Evolutionary conservation across 2,329 filamentous ascomycete species (phyloP).

Genomic region (Monosporascus sp.): DNA sequence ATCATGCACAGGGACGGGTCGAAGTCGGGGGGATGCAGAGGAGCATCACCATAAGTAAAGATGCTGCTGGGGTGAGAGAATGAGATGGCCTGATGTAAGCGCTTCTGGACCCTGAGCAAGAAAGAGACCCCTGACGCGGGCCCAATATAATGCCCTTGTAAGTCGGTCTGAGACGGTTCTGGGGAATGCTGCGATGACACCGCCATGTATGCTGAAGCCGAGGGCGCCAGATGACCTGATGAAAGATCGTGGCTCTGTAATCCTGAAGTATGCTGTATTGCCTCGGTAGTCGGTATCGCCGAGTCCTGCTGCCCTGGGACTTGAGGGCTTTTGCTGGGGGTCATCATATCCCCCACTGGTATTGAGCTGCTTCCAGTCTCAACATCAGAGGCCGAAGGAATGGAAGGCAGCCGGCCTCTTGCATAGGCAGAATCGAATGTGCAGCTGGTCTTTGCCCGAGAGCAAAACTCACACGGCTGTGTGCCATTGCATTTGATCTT

Average conservation of each 20-base stretch:
- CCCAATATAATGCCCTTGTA: conserved; percentile 41
- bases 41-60: conserved; percentile 45
- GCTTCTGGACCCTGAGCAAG: conserved; percentile 42
- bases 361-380: background rate
- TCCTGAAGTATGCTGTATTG: no score
- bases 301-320: no score
- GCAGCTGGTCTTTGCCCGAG: conserved; percentile 28
- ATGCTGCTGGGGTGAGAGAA: conserved; percentile 36
- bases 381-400: conserved; percentile 19
- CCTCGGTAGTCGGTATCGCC: no score
- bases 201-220: no score
- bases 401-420: conserved; percentile 36
- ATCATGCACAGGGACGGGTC: conserved; percentile 38
- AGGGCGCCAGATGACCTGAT: no score
- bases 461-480: conserved; percentile 32
- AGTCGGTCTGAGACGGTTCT: conserved; percentile 39
- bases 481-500: conserved; percentile 36
- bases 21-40: conserved; percentile 32
- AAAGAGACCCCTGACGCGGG: conserved; percentile 43
- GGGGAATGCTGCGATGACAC: conserved; percentile 33
- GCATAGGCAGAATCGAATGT: conserved; percentile 45
- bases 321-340: no score
- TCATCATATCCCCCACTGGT: no score
- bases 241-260: no score
- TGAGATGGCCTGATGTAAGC: conserved; percentile 34